phyloP scores from a whole-genome alignment of 441 rosid species.

The Cnidoscolus chayamansa region DNA sequence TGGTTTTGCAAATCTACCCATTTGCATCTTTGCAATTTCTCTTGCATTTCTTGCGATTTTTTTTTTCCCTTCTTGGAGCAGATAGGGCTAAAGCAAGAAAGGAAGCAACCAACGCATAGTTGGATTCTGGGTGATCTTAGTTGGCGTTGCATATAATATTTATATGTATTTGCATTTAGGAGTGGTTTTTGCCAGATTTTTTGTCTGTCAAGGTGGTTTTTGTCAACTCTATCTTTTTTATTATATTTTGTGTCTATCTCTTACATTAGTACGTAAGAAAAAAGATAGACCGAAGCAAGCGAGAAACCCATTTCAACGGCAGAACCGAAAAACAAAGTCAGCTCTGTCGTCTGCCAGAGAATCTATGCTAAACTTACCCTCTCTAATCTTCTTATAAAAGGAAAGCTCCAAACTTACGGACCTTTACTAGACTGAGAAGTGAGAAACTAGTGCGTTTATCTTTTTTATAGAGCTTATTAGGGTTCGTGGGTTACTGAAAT shows the following conservation, averaged over 20 bases:
- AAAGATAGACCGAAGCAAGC: neutral
- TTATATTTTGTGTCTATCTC: slow-evolving; percentile 23
- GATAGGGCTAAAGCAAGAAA: slow-evolving; percentile 17
- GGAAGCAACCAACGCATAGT: slow-evolving; percentile 25
- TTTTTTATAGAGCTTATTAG: slow-evolving; percentile 4
- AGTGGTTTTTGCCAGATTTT: slow-evolving; percentile 5
- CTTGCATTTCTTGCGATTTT: slow-evolving; percentile 11
- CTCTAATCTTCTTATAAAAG: neutral
- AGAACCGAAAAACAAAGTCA: slow-evolving; percentile 30
- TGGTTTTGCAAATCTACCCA: slow-evolving; percentile 23
- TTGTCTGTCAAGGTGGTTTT: slow-evolving; percentile 18
- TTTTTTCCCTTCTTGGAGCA: slow-evolving; percentile 20
- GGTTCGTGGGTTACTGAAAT: slow-evolving; percentile 29
- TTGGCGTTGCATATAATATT: slow-evolving; percentile 24
- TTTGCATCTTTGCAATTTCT: slow-evolving; percentile 7
- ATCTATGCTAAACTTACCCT: slow-evolving; percentile 17
- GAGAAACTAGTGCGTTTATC: neutral
- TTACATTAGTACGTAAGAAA: slow-evolving; percentile 32
- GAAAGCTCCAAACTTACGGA: slow-evolving; percentile 7
- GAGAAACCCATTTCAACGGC: slow-evolving; percentile 17
- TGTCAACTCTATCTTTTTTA: slow-evolving; percentile 23
- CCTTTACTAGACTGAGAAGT: neutral
- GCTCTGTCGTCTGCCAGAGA: slow-evolving; percentile 19
- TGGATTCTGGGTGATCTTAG: slow-evolving; percentile 33
- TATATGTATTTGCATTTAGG: slow-evolving; percentile 6